A percentile compares a stretch with the other conserved stretches of the same genome.
These are phyloP conservation scores for Cladosporium sphaerospermum DNA, from an alignment of 2,329 filamentous ascomycete genomes.

Conservation along the genomic window DNA sequence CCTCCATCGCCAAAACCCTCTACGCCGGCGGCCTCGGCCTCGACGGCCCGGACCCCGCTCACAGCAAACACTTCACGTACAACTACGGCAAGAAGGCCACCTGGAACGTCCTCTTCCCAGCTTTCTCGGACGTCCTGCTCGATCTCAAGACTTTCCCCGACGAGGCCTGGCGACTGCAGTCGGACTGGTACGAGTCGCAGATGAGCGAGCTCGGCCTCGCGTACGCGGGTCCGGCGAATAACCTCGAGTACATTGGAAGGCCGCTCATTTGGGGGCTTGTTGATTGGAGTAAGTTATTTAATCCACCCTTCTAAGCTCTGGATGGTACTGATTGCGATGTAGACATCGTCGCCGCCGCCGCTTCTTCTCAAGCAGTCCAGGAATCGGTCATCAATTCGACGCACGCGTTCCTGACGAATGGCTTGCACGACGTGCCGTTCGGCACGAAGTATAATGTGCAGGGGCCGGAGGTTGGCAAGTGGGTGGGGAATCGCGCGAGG, in stretches of 20 bases:
- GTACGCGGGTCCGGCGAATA: slow-evolving; percentile 18
- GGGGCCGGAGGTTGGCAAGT: slow-evolving; percentile 16
- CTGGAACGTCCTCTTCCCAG: slow-evolving; percentile 45
- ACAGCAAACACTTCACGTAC: slow-evolving; percentile 38
- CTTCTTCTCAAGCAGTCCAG: slow-evolving; percentile 16
- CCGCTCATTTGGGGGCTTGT: slow-evolving; percentile 20
- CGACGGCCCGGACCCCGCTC: slow-evolving; percentile 14
- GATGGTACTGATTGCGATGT: background rate
- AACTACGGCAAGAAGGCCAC: slow-evolving; percentile 35
- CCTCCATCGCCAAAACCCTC: slow-evolving; percentile 17
- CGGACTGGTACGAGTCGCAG: slow-evolving; percentile 19
- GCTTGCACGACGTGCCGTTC: slow-evolving; percentile 22
- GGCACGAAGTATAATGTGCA: slow-evolving; percentile 24
- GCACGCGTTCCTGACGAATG: slow-evolving; percentile 21
- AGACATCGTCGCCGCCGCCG: slow-evolving; percentile 22
- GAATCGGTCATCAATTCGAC: slow-evolving; percentile 19
- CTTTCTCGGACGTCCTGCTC: slow-evolving; percentile 45
- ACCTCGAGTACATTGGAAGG: slow-evolving; percentile 15
- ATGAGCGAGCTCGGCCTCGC: slow-evolving; percentile 18
- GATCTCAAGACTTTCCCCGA: slow-evolving; percentile 35
- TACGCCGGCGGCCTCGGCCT: slow-evolving; percentile 21
- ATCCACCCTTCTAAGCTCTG: background rate
- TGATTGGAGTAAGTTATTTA: slow-evolving; percentile 20
- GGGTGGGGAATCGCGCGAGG: slow-evolving; percentile 21
- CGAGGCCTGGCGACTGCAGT: slow-evolving; percentile 20